Conservation (phyloP, 148 eudicot species). For the Diospyros kaki region DNA sequence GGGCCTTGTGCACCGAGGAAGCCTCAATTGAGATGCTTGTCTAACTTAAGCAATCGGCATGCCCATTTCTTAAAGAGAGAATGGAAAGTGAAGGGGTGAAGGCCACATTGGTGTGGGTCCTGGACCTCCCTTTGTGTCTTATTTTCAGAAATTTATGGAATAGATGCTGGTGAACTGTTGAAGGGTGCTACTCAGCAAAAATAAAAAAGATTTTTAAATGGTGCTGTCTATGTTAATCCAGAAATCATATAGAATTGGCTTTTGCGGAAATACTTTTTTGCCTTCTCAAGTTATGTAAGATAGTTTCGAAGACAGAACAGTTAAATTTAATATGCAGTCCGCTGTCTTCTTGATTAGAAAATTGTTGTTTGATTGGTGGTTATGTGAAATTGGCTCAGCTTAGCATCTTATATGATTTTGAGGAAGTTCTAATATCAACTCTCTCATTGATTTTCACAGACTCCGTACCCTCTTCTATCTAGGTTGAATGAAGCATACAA, state of each 20-base stretch:
- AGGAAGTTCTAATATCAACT: not conserved
- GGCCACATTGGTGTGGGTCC: not conserved
- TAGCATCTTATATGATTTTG: not conserved
- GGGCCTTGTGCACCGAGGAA: no score
- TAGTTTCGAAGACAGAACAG: not conserved
- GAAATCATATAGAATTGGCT: not conserved
- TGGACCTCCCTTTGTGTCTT: not conserved
- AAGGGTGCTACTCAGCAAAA: not conserved
- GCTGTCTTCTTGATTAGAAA: not conserved
- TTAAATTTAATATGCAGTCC: not conserved
- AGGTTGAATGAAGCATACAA: slow-evolving; percentile 60
- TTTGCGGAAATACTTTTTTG: no score
- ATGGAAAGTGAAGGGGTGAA: not conserved
- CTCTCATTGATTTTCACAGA: slow-evolving; percentile 37
- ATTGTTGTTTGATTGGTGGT: not conserved
- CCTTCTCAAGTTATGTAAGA: no score
- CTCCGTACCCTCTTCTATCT: slow-evolving; percentile 52
- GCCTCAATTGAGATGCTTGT: not conserved
- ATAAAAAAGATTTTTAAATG: no score
- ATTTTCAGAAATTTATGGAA: not conserved
- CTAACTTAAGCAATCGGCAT: not conserved
- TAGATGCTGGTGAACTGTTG: slow-evolving; percentile 6
- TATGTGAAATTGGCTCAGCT: not conserved
- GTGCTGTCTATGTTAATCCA: no score
- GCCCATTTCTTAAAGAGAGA: not conserved